Conservation (phyloP, 2,329 filamentous ascomycete species). For the Fusarium verrucosum region DNA sequence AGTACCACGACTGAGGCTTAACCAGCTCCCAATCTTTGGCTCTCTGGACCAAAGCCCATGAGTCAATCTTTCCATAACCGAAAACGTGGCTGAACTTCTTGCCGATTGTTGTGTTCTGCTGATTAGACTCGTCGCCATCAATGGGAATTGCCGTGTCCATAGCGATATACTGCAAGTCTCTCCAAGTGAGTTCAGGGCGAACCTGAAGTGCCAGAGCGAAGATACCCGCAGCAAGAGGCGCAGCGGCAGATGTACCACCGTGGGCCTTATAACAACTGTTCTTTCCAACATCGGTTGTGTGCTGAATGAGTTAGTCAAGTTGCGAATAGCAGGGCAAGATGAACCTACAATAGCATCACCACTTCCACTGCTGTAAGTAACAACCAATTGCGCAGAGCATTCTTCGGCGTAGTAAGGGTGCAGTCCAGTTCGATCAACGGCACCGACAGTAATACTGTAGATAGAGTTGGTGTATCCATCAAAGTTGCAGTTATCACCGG, state of each 20-base stretch:
- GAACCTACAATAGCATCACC: conserved; percentile 78
- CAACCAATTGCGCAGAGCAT: conserved; percentile 93
- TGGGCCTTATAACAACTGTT: conserved; percentile 84
- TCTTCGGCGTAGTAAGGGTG: conserved; percentile 97
- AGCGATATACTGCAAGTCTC: conserved; percentile 92
- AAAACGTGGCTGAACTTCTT: conserved; percentile 93
- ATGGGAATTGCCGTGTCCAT: conserved; percentile 85
- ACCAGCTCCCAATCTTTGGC: conserved; percentile 88
- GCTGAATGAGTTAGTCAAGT: conserved; percentile 54
- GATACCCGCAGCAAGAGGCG: conserved; percentile 90
- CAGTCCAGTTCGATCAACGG: conserved; percentile 84
- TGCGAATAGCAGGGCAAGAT: neutral
- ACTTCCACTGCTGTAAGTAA: conserved; percentile 94
- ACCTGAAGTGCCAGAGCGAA: conserved; percentile 87
- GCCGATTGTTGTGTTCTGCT: conserved; percentile 82
- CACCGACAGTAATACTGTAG: conserved; percentile 96
- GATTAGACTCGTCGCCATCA: conserved; percentile 74
- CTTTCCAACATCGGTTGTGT: conserved; percentile 92
- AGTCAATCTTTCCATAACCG: conserved; percentile 95
- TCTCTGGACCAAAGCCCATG: conserved; percentile 82
- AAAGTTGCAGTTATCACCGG: conserved; percentile 97
- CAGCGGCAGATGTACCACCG: conserved; percentile 94
- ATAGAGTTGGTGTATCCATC: conserved; percentile 99
- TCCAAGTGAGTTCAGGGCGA: conserved; percentile 88
- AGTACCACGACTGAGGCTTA: conserved; percentile 95